phyloP scores from a whole-genome alignment of 257 asterid species.

The Gardenia jasminoides region DNA sequence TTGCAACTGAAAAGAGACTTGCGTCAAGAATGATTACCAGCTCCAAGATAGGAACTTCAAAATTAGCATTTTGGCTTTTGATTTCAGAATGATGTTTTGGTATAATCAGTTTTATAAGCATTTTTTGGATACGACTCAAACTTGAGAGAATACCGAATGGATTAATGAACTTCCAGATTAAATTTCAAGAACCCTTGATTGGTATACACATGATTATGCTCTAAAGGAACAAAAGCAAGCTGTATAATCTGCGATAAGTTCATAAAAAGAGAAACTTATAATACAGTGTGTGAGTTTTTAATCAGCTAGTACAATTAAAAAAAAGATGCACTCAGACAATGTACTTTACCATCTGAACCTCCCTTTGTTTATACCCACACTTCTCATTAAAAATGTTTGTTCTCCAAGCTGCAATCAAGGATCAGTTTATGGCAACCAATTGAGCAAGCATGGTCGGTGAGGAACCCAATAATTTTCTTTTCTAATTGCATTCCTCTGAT shows the following conservation, averaged over 20 bases:
- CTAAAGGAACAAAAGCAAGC: neutral
- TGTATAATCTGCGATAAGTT: neutral
- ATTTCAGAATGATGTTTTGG: neutral
- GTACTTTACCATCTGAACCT: constrained; percentile 75
- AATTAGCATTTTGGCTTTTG: too few species aligned
- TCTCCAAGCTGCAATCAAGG: constrained; percentile 71
- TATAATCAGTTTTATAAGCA: too few species aligned
- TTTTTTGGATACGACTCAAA: too few species aligned
- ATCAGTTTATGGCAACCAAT: constrained; percentile 85
- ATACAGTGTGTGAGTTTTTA: neutral
- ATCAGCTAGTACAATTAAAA: neutral
- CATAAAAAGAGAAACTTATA: neutral
- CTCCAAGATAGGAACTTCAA: too few species aligned
- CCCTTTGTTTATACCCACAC: constrained; percentile 78
- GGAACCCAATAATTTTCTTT: constrained; percentile 58
- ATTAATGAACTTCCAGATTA: neutral
- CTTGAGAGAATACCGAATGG: neutral
- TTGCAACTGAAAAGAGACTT: too few species aligned
- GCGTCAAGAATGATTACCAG: too few species aligned
- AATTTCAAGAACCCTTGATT: neutral
- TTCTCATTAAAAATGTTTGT: constrained; percentile 67
- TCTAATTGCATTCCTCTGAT: constrained; percentile 74
- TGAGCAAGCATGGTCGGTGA: constrained; percentile 59
- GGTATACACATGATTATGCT: neutral
- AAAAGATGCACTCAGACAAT: constrained; percentile 32